phyloP scores from a whole-genome alignment of 116 monocot genomes.

The Cymodocea nodosa region DNA sequence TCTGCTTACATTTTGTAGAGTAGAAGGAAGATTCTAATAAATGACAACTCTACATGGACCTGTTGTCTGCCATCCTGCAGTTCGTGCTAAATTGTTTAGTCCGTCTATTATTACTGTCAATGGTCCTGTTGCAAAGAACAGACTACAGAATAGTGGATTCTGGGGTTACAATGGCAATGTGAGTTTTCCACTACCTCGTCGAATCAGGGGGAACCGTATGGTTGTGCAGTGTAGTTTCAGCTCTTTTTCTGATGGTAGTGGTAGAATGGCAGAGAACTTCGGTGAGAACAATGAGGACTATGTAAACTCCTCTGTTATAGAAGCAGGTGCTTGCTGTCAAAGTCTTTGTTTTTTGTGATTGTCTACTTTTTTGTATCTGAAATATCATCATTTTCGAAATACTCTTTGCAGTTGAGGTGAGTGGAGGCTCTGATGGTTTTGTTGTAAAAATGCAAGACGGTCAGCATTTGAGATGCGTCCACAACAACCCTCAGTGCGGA shows the following conservation, averaged over 20 bases:
- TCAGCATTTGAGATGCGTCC: constrained; percentile 58
- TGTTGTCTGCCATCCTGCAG: constrained; percentile 32
- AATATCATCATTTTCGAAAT: background rate
- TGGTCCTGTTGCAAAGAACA: constrained; percentile 11
- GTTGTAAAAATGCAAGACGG: constrained; percentile 85
- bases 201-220: constrained; percentile 7
- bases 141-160: constrained; percentile 19
- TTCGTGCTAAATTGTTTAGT: constrained; percentile 10
- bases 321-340: constrained; percentile 58
- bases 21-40: background rate
- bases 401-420: constrained; percentile 61
- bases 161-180: constrained; percentile 24
- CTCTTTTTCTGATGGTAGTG: constrained; percentile 78
- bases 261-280: constrained; percentile 54
- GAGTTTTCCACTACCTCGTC: constrained; percentile 2
- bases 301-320: constrained; percentile 72
- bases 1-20: too few species aligned
- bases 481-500: constrained; percentile 62
- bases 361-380: background rate
- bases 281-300: constrained; percentile 71
- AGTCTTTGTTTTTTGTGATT: background rate
- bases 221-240: constrained; percentile 35
- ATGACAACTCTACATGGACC: constrained; percentile 72
- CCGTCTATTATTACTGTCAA: background rate
- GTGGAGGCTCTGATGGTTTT: constrained; percentile 76